Conservation (phyloP, 148 eudicot species). For the Fagopyrum tataricum region DNA sequence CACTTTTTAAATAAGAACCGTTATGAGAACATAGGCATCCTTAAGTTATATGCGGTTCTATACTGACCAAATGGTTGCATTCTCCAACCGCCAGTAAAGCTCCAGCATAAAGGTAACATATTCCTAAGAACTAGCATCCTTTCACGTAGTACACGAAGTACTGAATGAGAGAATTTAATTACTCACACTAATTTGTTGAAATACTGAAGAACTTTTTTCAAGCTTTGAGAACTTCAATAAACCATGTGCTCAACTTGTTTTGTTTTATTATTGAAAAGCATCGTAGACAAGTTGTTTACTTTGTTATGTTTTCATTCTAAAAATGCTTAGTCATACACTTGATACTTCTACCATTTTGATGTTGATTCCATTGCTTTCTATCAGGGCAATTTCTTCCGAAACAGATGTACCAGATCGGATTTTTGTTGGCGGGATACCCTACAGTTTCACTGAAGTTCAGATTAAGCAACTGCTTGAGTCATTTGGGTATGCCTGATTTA, state of each 20-base stretch:
- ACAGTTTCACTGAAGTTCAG: conserved; percentile 76
- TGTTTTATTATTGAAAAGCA: neutral
- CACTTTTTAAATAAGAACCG: neutral
- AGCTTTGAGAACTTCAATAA: neutral
- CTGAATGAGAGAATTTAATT: neutral
- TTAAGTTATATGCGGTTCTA: neutral
- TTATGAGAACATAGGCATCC: neutral
- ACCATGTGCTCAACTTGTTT: neutral
- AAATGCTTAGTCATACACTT: neutral
- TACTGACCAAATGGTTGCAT: neutral
- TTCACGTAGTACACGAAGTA: neutral
- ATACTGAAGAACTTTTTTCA: neutral
- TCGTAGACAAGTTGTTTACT: neutral
- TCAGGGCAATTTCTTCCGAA: conserved; percentile 59
- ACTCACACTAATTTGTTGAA: neutral
- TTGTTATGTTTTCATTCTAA: neutral
- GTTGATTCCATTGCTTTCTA: conserved; percentile 15
- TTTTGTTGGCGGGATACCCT: conserved; percentile 91
- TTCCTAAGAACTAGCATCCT: neutral
- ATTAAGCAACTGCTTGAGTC: conserved; percentile 75
- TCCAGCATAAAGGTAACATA: neutral
- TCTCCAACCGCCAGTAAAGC: neutral
- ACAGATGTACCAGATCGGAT: conserved; percentile 84
- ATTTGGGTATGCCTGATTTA: conserved; percentile 45
- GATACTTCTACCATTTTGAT: neutral